phyloP scores from a whole-genome alignment of 768 basidiomycete genomes.

The Calocybe cyanea region DNA sequence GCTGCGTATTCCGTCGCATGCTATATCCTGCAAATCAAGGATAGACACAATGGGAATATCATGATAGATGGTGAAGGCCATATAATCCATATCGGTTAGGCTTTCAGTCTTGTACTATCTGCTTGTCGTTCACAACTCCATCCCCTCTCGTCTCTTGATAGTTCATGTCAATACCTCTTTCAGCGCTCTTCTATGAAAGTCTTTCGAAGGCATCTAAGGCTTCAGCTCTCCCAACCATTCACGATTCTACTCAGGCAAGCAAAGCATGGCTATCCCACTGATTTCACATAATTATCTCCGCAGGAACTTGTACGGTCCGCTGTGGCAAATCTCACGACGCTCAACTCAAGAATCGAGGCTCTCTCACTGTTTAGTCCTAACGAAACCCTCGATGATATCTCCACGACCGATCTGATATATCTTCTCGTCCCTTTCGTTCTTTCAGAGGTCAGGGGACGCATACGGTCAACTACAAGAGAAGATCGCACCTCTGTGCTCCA shows the following conservation, averaged over 20 bases:
- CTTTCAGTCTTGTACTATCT: background rate
- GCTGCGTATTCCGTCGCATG: conserved; percentile 98
- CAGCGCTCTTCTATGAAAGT: conserved; percentile 32
- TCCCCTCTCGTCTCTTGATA: background rate
- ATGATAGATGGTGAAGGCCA: conserved; percentile 99
- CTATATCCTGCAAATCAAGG: conserved; percentile 98
- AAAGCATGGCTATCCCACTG: background rate
- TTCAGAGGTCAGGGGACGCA: conserved; percentile 62
- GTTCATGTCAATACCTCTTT: conserved; percentile 29
- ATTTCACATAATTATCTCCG: background rate
- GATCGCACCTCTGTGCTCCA: conserved; percentile 56
- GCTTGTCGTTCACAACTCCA: no score
- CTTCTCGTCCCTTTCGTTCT: conserved; percentile 66
- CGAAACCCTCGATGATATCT: conserved; percentile 78
- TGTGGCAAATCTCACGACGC: conserved; percentile 49
- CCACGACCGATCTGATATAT: conserved; percentile 73
- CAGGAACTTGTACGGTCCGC: conserved; percentile 60
- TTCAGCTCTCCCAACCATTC: conserved; percentile 33
- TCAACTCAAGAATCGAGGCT: conserved; percentile 50
- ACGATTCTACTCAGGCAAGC: conserved; percentile 41
- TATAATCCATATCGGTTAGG: conserved; percentile 90
- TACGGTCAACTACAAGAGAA: conserved; percentile 49
- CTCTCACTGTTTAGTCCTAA: conserved; percentile 81
- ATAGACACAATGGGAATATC: conserved; percentile 98
- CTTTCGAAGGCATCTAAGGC: conserved; percentile 37